phyloP scores from a whole-genome alignment of 305 asterid species.

The Fraxinus greggii region DNA sequence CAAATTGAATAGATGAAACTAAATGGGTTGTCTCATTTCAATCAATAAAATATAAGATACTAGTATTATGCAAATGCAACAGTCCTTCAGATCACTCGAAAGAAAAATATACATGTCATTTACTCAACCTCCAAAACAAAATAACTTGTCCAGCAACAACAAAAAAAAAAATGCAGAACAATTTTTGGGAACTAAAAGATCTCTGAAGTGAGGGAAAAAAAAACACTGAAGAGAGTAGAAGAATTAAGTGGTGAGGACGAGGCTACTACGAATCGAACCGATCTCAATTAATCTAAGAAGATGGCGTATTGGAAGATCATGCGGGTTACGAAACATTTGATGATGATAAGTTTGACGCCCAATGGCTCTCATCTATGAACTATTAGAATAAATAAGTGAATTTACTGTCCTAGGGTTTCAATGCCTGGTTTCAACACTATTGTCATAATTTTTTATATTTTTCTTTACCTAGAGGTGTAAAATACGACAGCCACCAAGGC shows the following conservation, averaged over 20 bases:
- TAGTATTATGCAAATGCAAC: slow-evolving; percentile 24
- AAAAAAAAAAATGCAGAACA: background rate
- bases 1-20: slow-evolving; percentile 8
- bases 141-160: background rate
- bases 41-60: slow-evolving; percentile 19
- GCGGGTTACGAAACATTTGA: background rate
- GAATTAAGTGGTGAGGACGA: slow-evolving; percentile 77
- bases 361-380: background rate
- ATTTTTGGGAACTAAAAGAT: background rate
- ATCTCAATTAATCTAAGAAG: slow-evolving; percentile 92
- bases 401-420: slow-evolving; percentile 3
- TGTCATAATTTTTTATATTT: background rate
- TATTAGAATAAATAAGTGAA: background rate
- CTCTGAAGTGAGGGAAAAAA: background rate
- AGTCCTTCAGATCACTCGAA: slow-evolving; percentile 21
- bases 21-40: background rate
- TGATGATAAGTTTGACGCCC: background rate
- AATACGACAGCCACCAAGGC: slow-evolving; percentile 2
- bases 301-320: background rate
- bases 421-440: background rate
- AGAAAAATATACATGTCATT: slow-evolving; percentile 5
- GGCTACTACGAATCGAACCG: slow-evolving; percentile 74
- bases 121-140: slow-evolving; percentile 24
- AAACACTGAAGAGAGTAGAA: slow-evolving; percentile 32
- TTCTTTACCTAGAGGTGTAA: slow-evolving; percentile 2